These are phyloP conservation scores for Trametes gibbosa DNA, from an alignment of 768 basidiomycete species.

Conservation along the genomic window DNA sequence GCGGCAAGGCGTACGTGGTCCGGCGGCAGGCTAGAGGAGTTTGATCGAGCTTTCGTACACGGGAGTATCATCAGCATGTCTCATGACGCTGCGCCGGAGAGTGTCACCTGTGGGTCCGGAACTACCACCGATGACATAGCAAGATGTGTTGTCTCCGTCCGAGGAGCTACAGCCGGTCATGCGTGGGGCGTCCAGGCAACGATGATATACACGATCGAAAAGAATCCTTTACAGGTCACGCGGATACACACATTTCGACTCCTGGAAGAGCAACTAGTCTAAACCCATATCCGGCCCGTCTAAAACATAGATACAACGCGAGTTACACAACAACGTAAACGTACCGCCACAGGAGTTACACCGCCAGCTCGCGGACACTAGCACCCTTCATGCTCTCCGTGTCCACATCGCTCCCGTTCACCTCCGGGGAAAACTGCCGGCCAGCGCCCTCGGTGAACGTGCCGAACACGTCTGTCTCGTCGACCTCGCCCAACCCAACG, in stretches of 20 bases:
- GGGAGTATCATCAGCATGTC: not conserved
- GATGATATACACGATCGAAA: too few species aligned
- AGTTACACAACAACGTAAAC: too few species aligned
- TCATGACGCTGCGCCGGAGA: too few species aligned
- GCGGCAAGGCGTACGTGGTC: not conserved
- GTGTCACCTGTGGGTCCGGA: too few species aligned
- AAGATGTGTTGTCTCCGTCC: too few species aligned
- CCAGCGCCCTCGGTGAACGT: slow-evolving; percentile 14
- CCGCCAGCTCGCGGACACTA: not conserved
- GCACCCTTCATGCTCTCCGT: not conserved
- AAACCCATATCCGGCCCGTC: too few species aligned
- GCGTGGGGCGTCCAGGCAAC: too few species aligned
- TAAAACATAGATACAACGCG: not conserved
- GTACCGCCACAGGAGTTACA: not conserved
- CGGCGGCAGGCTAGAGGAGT: not conserved
- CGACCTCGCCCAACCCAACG: slow-evolving; percentile 19
- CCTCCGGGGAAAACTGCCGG: not conserved
- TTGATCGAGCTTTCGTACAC: not conserved
- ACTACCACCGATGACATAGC: too few species aligned
- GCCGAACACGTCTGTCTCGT: slow-evolving; percentile 23
- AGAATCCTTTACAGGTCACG: too few species aligned
- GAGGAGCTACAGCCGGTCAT: too few species aligned
- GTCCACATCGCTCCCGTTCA: not conserved
- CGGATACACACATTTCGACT: too few species aligned
- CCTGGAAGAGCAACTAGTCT: too few species aligned